Conservation (phyloP, 2,329 filamentous ascomycete genomes). For the Fusarium drepaniforme region DNA sequence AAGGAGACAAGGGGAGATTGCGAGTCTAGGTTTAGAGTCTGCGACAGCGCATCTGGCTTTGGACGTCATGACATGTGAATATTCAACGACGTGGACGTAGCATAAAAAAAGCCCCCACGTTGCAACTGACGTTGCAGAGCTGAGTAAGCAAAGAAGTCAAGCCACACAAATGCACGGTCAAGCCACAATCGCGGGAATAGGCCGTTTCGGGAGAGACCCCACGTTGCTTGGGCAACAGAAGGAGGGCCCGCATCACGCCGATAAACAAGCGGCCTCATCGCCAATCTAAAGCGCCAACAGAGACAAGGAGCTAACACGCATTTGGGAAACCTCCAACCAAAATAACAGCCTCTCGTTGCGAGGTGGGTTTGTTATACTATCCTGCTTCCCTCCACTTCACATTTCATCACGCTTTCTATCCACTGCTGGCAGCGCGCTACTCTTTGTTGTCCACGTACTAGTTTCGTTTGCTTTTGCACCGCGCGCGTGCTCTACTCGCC, state of each 20-base stretch:
- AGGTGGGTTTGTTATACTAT: conserved; percentile 19
- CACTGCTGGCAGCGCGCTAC: conserved; percentile 48
- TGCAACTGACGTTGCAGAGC: conserved; percentile 7
- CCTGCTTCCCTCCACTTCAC: conserved; percentile 8
- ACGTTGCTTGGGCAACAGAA: conserved; percentile 36
- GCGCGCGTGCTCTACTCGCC: conserved; percentile 38
- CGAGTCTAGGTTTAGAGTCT: conserved; percentile 24
- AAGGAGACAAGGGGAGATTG: conserved; percentile 22
- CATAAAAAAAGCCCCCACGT: conserved; percentile 27
- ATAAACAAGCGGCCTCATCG: conserved; percentile 45
- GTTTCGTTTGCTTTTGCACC: conserved; percentile 40
- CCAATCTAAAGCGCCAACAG: conserved; percentile 33
- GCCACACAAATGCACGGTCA: conserved; percentile 9
- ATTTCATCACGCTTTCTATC: conserved; percentile 43
- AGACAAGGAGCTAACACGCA: conserved; percentile 32
- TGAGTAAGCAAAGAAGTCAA: conserved; percentile 22
- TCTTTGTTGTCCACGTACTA: conserved; percentile 50
- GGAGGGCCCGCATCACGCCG: conserved; percentile 3
- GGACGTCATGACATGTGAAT: conserved; percentile 42
- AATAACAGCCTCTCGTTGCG: conserved; percentile 42
- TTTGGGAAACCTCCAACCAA: conserved; percentile 34
- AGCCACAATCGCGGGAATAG: conserved; percentile 3
- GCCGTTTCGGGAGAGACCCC: background rate
- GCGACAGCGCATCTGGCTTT: conserved; percentile 35
- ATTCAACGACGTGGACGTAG: conserved; percentile 5